Conservation (phyloP, 352 stramenopile genomes). For the Phytophthora litchii region DNA sequence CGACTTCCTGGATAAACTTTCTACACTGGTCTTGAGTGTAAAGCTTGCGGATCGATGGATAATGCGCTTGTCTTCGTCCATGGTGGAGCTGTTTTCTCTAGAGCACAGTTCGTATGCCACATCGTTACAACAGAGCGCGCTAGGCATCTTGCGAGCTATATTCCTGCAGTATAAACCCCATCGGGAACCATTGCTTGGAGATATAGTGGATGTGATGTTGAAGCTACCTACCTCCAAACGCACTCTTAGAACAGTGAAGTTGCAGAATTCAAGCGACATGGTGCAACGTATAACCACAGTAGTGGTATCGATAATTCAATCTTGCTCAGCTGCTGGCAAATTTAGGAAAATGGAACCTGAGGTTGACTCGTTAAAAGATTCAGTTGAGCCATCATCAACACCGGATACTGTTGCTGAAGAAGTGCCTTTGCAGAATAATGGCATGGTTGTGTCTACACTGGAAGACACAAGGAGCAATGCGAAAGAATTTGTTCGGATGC, state of each 20-base stretch:
- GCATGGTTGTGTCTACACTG: conserved; percentile 21
- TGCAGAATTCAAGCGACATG: conserved; percentile 48
- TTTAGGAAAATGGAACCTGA: conserved; percentile 8
- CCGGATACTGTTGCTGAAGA: conserved; percentile 27
- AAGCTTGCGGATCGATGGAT: conserved; percentile 85
- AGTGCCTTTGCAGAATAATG: conserved; percentile 13
- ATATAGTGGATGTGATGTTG: conserved; percentile 76
- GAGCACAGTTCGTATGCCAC: conserved; percentile 65
- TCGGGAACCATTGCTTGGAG: conserved; percentile 63
- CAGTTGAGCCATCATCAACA: conserved; percentile 24
- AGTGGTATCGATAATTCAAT: conserved; percentile 69
- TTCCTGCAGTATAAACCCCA: conserved; percentile 73
- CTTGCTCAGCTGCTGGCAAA: conserved; percentile 32
- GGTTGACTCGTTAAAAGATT: conserved; percentile 2
- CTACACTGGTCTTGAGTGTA: conserved; percentile 58
- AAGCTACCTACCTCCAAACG: conserved; percentile 80
- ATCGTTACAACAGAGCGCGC: conserved; percentile 65
- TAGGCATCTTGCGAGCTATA: conserved; percentile 64
- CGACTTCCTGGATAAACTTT: conserved; percentile 77
- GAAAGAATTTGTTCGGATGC: conserved; percentile 44
- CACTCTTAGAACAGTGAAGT: conserved; percentile 71
- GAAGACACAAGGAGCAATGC: conserved; percentile 46
- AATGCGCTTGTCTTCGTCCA: conserved; percentile 67
- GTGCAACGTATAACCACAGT: conserved; percentile 80
- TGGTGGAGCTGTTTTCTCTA: conserved; percentile 74